Evolutionary conservation across 140 eudicot species (phyloP).

Genomic region (Flaveria floridana): DNA sequence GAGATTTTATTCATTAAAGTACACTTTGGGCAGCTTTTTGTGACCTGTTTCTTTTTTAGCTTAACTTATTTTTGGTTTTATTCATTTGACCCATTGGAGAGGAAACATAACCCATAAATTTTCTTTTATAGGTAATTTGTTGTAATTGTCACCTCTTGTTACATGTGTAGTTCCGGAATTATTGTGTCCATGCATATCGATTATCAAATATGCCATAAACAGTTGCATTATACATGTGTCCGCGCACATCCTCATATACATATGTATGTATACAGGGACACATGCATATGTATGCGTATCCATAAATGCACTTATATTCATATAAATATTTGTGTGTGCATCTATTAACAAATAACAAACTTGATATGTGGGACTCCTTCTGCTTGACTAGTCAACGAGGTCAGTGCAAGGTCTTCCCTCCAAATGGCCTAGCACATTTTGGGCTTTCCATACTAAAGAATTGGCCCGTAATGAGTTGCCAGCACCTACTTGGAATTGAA

Average conservation of each 20-base stretch:
- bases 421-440: not conserved
- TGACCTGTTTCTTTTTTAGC: not conserved
- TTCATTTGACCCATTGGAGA: not conserved
- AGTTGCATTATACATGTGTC: not conserved
- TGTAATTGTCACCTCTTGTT: not conserved
- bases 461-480: slow-evolving; percentile 4
- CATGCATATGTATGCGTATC: not conserved
- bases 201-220: not conserved
- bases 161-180: not conserved
- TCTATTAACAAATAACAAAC: not conserved
- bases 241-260: not conserved
- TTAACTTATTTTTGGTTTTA: not conserved
- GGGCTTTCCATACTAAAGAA: not conserved
- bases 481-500: not conserved
- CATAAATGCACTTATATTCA: not conserved
- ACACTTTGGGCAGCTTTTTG: not conserved
- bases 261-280: not conserved
- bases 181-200: not conserved
- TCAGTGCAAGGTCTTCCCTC: not conserved
- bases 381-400: slow-evolving; percentile 11
- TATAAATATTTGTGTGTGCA: not conserved
- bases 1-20: slow-evolving; percentile 1
- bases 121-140: not conserved
- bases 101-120: slow-evolving; percentile 3
- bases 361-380: not conserved